Evolutionary conservation across 495 filamentous ascomycete species (phyloP).

Genomic region (Talaromyces nanjingensis): DNA sequence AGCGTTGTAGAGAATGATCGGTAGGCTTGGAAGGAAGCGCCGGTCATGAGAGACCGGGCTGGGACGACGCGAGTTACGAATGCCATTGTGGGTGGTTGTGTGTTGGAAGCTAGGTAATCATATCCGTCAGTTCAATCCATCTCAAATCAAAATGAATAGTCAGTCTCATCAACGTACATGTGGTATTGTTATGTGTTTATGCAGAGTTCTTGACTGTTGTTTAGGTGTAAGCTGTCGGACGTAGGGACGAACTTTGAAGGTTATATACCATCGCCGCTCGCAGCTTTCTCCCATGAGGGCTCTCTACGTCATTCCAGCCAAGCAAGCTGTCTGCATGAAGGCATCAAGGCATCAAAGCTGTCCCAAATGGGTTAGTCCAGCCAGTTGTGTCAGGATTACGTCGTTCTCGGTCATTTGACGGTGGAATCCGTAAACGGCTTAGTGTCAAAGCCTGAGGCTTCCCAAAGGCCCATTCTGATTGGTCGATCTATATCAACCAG

Average conservation of each 20-base stretch:
- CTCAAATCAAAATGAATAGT: background rate
- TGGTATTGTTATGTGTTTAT: background rate
- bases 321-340: background rate
- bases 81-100: constrained; percentile 11
- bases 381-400: constrained; percentile 5
- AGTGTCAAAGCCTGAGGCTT: background rate
- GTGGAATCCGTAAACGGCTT: background rate
- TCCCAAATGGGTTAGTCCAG: background rate
- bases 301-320: background rate
- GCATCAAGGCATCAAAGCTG: background rate
- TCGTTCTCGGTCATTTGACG: background rate
- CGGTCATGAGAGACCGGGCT: constrained; percentile 16
- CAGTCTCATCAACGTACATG: background rate
- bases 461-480: background rate
- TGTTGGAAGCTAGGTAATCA: background rate
- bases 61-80: constrained; percentile 17
- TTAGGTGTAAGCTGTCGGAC: background rate
- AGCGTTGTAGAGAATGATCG: constrained; percentile 9
- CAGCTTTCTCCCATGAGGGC: background rate
- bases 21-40: constrained; percentile 1
- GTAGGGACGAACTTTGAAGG: background rate
- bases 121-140: background rate
- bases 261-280: background rate
- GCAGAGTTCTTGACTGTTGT: background rate
- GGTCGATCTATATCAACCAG: too few species aligned